Conservation (phyloP, 2,329 filamentous ascomycete genomes). For the Aspergillus sp. region DNA sequence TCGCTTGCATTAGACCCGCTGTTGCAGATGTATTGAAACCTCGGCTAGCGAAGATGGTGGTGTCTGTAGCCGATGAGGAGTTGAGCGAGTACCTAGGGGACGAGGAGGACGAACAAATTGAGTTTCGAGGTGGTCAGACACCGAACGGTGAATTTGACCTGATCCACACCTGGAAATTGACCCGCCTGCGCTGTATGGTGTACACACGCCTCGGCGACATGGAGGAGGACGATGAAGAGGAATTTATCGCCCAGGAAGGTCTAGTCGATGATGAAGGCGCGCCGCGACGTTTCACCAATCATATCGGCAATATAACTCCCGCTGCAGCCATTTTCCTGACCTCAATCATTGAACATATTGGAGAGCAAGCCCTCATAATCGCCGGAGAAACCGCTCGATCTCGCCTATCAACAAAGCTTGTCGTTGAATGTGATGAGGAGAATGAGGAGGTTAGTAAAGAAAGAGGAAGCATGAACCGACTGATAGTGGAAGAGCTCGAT, state of each 20-base stretch:
- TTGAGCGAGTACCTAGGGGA: conserved; percentile 83
- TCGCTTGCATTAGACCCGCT: conserved; percentile 74
- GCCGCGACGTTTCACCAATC: conserved; percentile 56
- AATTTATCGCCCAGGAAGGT: conserved; percentile 77
- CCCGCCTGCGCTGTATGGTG: conserved; percentile 92
- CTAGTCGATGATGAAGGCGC: conserved; percentile 59
- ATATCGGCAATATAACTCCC: conserved; percentile 72
- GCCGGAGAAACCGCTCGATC: conserved; percentile 76
- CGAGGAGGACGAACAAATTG: conserved; percentile 71
- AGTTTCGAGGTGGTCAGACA: conserved; percentile 53
- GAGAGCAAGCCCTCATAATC: conserved; percentile 84
- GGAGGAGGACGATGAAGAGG: conserved; percentile 96
- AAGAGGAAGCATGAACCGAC: conserved; percentile 56
- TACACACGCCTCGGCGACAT: conserved; percentile 95
- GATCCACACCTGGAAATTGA: conserved; percentile 92
- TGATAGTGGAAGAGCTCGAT: conserved; percentile 86
- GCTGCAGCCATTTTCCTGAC: conserved; percentile 95
- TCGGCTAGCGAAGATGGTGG: conserved; percentile 80
- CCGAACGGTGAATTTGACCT: conserved; percentile 73
- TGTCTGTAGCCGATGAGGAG: conserved; percentile 81
- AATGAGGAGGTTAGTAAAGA: conserved; percentile 41
- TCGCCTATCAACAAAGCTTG: conserved; percentile 31
- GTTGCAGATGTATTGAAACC: conserved; percentile 85
- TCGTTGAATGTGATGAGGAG: conserved; percentile 59
- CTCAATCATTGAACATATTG: conserved; percentile 89